Evolutionary conservation across 2,329 filamentous ascomycete genomes (phyloP).

Genomic region (Fusarium sp.): DNA sequence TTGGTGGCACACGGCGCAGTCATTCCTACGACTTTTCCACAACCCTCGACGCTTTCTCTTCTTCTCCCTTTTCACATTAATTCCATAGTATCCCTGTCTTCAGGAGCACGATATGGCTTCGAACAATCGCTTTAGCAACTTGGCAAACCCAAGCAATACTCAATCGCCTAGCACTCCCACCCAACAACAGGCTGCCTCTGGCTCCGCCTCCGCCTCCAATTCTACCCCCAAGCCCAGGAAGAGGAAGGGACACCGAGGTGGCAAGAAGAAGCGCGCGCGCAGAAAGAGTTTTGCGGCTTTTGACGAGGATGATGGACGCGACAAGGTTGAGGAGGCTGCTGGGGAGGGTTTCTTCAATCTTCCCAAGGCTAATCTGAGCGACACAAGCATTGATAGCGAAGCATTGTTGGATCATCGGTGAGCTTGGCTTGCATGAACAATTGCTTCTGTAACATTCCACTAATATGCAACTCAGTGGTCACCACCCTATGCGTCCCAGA

Average conservation of each 20-base stretch:
- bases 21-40: constrained; percentile 14
- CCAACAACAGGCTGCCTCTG: constrained; percentile 27
- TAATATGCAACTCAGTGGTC: constrained; percentile 57
- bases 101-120: constrained; percentile 43
- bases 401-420: constrained; percentile 88
- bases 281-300: constrained; percentile 83
- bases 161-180: constrained; percentile 13
- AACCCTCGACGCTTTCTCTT: neutral
- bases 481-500: constrained; percentile 72
- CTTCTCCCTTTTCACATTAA: constrained; percentile 8
- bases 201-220: constrained; percentile 27
- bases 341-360: constrained; percentile 63
- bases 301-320: constrained; percentile 63
- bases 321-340: constrained; percentile 50
- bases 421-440: constrained; percentile 25
- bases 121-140: constrained; percentile 48
- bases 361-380: constrained; percentile 73
- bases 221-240: constrained; percentile 62
- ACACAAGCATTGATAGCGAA: constrained; percentile 90
- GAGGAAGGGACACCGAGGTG: constrained; percentile 77
- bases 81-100: neutral
- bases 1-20: neutral
- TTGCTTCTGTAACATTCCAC: neutral
- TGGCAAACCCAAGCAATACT: constrained; percentile 34
- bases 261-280: constrained; percentile 81